phyloP scores from a whole-genome alignment of 805 yeast genomes.

The Jamesozyma gamospora region DNA sequence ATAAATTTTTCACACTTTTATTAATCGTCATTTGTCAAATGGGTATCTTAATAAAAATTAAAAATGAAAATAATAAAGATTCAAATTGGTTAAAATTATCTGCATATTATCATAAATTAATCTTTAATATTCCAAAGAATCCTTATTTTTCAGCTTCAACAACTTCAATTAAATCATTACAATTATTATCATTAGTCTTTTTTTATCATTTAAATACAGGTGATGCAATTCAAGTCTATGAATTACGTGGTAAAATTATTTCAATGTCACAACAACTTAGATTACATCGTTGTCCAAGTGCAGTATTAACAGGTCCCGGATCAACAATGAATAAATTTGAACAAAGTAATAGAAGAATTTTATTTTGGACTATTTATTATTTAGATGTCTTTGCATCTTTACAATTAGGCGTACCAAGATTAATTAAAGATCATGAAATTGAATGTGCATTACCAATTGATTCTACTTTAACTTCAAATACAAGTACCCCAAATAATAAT shows the following conservation, averaged over 20 bases:
- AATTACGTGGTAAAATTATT: slow-evolving; percentile 61
- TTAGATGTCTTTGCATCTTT: slow-evolving; percentile 68
- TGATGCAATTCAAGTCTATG: slow-evolving; percentile 63
- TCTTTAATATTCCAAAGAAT: slow-evolving; percentile 53
- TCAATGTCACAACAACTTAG: slow-evolving; percentile 82
- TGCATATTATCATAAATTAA: slow-evolving; percentile 43
- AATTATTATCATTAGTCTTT: slow-evolving; percentile 56
- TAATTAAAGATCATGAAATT: slow-evolving; percentile 69
- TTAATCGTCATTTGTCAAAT: slow-evolving; percentile 23
- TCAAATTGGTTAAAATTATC: slow-evolving; percentile 15
- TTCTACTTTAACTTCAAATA: slow-evolving; percentile 28
- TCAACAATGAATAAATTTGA: slow-evolving; percentile 54
- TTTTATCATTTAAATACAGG: slow-evolving; percentile 66
- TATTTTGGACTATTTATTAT: slow-evolving; percentile 77
- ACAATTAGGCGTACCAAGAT: slow-evolving; percentile 72
- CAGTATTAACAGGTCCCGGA: slow-evolving; percentile 60
- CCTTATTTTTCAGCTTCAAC: slow-evolving; percentile 47
- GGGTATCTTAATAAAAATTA: slow-evolving; percentile 22
- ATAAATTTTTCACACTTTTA: slow-evolving; percentile 23
- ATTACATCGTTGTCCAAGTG: slow-evolving; percentile 78
- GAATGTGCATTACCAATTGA: slow-evolving; percentile 78
- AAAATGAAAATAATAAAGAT: slow-evolving; percentile 9
- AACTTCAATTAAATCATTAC: slow-evolving; percentile 60
- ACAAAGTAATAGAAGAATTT: slow-evolving; percentile 72
- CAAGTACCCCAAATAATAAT: slow-evolving; percentile 33